Evolutionary conservation across 371 early-diverging fungal genomes (phyloP).

Genomic region (Mortierella sp.): DNA sequence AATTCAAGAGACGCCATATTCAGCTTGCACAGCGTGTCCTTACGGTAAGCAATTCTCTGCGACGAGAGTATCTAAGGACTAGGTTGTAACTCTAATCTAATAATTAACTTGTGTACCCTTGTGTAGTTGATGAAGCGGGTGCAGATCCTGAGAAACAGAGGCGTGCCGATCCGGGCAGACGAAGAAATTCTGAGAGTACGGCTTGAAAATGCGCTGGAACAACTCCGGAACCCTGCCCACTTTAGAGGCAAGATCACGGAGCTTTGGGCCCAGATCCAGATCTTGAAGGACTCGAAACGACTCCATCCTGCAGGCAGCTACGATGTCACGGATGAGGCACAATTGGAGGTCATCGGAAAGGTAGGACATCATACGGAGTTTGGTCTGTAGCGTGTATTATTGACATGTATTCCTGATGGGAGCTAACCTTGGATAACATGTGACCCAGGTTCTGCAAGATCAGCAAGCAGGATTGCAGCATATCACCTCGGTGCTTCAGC

Average conservation of each 20-base stretch:
- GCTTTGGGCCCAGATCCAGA: constrained; percentile 82
- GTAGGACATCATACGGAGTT: constrained; percentile 33
- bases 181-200: constrained; percentile 83
- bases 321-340: constrained; percentile 57
- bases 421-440: neutral
- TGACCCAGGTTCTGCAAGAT: constrained; percentile 62
- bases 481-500: constrained; percentile 66
- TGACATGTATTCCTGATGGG: no score
- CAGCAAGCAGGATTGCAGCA: constrained; percentile 75
- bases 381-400: constrained; percentile 3
- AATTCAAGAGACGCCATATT: constrained; percentile 79
- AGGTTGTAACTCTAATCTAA: no score
- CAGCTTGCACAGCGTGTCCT: constrained; percentile 84
- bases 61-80: neutral
- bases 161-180: constrained; percentile 82
- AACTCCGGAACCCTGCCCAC: constrained; percentile 79
- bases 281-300: constrained; percentile 78
- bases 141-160: constrained; percentile 83
- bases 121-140: constrained; percentile 80
- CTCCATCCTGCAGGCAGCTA: constrained; percentile 57
- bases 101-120: neutral
- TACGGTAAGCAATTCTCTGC: constrained; percentile 28
- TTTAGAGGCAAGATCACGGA: constrained; percentile 86
- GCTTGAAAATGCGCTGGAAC: constrained; percentile 78
- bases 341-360: constrained; percentile 61